Conservation (phyloP, 306 rosid genomes). For the Cucurbita ficifolia region DNA sequence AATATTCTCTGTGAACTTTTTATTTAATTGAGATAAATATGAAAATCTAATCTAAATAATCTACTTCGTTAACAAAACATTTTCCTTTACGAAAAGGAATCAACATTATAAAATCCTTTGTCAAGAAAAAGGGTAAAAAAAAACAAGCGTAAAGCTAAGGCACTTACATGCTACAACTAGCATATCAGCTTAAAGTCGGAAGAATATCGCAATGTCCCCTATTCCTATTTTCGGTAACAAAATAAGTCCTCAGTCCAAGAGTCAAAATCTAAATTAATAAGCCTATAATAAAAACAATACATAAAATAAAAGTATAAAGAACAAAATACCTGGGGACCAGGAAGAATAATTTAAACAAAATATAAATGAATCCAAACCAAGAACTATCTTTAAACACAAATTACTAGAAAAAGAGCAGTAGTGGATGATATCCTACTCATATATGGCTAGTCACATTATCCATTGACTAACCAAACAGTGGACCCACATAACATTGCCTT, state of each 20-base stretch:
- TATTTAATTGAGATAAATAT: not conserved
- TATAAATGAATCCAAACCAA: not conserved
- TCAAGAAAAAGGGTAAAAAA: not conserved
- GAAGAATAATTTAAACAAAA: not conserved
- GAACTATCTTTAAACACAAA: not conserved
- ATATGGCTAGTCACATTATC: not conserved
- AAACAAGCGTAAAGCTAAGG: not conserved
- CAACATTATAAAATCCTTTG: not conserved
- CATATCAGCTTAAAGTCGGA: not conserved
- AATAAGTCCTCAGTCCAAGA: not conserved
- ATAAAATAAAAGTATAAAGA: not conserved
- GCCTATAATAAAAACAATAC: not conserved
- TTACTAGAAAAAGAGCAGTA: not conserved
- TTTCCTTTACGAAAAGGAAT: not conserved
- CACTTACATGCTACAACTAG: not conserved
- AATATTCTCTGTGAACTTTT: too few relatives aligned
- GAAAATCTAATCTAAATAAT: not conserved
- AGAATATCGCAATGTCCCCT: not conserved
- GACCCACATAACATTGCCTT: conserved; percentile 1
- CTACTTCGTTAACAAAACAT: not conserved
- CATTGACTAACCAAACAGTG: not conserved
- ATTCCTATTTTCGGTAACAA: not conserved
- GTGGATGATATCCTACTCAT: not conserved
- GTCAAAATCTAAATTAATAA: not conserved
- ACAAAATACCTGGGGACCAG: not conserved